Base-by-base conservation (phyloP, 1,284 basidiomycete genomes). In the Rhodotorula glutinis region DNA sequence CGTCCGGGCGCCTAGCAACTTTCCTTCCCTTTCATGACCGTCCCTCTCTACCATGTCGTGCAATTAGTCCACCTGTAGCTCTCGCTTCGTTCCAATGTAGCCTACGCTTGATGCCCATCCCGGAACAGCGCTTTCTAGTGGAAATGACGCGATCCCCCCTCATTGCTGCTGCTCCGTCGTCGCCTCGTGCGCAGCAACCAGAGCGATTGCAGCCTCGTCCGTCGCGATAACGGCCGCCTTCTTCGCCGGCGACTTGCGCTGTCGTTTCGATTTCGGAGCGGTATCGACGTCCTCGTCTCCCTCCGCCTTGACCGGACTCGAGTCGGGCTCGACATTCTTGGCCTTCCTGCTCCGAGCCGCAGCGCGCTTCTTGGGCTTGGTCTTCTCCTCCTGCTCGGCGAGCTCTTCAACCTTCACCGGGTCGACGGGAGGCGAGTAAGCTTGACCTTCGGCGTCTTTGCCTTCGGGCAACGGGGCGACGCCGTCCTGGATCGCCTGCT, bases 401-500 rank as follows among this genome's bases (percentile, higher is more conserved):
- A 27, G 62, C 60, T 27, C 74, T 49, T 61, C 75, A 71, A 17
- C 51, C 4, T 25, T 40, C 21, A 9, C 63, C 64, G 30, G 74
- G 53, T 63, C 74, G 67, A 56, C n/a, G 1, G 49, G 51, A 2
- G 54, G 62, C 25, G 30, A 23, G 43, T 62, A 43, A 33, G 52
- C 62, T 53, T 68, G 66, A 53, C 76, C 76, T 64, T 74, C 72
- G 52, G 71, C 73, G 62, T 75, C 75, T 53, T 70, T 51, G 46
- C 75, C 74, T 53, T 76, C 77, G 41, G 74, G 75, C 23, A 74
- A 66, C 5, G 74, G 72, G 30, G 71, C 70, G 3, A 75, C 73
- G n/a, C 75, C 71, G 44, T 76, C 75, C 19, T 76, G 73, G 33
- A 77, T 75, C 25, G 75, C 69, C 44, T 77, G 75, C 33, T 38